A percentile compares a stretch with the other conserved stretches of the same genome.
Conservation (phyloP, 441 rosid genomes). For the Corymbia calophylla region DNA sequence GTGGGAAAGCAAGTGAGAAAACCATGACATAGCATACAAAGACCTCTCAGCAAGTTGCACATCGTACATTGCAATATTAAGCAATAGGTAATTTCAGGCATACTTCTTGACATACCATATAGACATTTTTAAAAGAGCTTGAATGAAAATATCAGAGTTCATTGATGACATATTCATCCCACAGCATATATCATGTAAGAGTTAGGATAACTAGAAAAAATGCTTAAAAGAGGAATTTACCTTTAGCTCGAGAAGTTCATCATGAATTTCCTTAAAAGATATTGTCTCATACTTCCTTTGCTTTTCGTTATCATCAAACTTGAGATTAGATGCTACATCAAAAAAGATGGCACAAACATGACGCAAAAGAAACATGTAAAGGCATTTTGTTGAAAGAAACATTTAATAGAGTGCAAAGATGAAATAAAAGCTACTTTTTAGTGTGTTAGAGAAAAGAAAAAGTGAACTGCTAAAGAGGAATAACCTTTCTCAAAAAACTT, state of each 20-base stretch:
- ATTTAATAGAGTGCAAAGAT: not conserved
- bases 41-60: not conserved
- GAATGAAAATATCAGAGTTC: not conserved
- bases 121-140: not conserved
- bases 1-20: not conserved
- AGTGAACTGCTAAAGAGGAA: not conserved
- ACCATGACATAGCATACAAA: not conserved
- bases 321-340: constrained; percentile 55
- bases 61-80: not conserved
- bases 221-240: constrained; percentile 23
- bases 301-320: constrained; percentile 67
- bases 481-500: constrained; percentile 84
- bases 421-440: not conserved
- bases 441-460: not conserved
- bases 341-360: not conserved
- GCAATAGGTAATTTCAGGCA: not conserved
- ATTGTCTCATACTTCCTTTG: constrained; percentile 57
- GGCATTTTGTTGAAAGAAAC: not conserved
- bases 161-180: not conserved
- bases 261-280: constrained; percentile 58
- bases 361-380: not conserved
- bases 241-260: constrained; percentile 71
- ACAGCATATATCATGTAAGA: not conserved
- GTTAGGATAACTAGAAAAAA: not conserved
- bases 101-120: not conserved